A percentile compares a stretch with the other conserved stretches of the same genome.
Conservation (phyloP, 352 stramenopile genomes). For the Phytophthora vignae region DNA sequence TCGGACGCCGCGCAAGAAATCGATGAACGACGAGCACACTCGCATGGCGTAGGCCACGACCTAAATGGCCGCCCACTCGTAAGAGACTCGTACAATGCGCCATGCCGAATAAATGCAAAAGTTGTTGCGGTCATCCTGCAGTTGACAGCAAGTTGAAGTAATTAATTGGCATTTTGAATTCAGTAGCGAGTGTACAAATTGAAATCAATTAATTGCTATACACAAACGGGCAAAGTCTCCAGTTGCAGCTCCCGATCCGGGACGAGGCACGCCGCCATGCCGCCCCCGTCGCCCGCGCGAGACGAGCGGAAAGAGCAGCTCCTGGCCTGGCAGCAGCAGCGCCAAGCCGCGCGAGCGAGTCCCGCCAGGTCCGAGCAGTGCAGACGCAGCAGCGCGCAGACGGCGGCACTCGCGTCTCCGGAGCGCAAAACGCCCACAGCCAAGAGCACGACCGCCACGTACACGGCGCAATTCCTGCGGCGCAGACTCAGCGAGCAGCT, state of each 20-base stretch:
- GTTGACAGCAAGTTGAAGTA: no score
- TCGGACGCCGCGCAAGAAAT: conserved; percentile 2
- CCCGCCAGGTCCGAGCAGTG: conserved; percentile 14
- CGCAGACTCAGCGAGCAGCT: conserved; percentile 14
- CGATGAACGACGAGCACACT: not conserved
- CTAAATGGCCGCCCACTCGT: no score
- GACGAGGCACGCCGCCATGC: conserved; percentile 30
- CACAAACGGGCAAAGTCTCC: no score
- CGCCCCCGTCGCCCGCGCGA: conserved; percentile 22
- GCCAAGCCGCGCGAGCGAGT: conserved; percentile 8
- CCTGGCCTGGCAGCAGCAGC: conserved; percentile 29
- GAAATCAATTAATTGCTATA: no score
- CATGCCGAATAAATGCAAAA: no score
- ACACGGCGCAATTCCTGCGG: conserved; percentile 22
- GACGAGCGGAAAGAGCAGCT: conserved; percentile 42
- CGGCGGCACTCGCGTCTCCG: not conserved
- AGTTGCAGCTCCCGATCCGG: conserved; percentile 9
- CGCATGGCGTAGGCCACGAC: not conserved
- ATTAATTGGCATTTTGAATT: no score
- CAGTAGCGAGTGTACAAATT: no score
- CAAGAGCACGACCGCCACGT: conserved; percentile 14
- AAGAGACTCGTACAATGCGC: no score
- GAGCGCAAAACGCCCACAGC: conserved; percentile 4
- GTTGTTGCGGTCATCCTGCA: no score
- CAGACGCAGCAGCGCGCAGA: not conserved